Evolutionary conservation across 441 rosid species (phyloP).

Genomic region (Geranium incanum): DNA sequence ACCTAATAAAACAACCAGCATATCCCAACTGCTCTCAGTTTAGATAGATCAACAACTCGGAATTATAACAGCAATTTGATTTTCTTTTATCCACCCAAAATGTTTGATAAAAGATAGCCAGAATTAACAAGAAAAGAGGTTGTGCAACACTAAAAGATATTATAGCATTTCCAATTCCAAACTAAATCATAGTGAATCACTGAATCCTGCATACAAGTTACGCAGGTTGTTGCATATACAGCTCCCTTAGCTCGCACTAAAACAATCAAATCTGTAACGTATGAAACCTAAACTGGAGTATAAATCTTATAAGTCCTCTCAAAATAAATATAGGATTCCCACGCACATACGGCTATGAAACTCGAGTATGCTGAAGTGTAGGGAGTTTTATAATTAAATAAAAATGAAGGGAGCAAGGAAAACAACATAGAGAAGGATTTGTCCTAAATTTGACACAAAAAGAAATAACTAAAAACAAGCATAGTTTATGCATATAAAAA

Average conservation of each 20-base stretch:
- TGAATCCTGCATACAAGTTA: not conserved
- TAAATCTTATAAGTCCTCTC: not conserved
- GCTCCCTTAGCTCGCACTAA: constrained; percentile 1
- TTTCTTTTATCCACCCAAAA: not conserved
- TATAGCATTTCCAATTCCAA: not conserved
- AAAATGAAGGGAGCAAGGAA: not conserved
- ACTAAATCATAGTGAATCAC: not conserved
- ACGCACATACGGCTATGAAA: not conserved
- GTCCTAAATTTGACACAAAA: not conserved
- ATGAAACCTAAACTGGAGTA: not conserved
- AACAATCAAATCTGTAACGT: not conserved
- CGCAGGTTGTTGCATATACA: not conserved
- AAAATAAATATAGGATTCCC: not conserved
- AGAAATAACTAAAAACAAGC: not conserved
- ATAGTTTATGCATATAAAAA: not conserved
- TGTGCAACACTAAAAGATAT: not conserved
- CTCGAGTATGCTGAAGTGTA: not conserved
- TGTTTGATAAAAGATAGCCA: not conserved
- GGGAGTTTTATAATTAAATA: not conserved
- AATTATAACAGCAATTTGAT: not conserved
- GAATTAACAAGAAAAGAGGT: not conserved
- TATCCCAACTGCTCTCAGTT: not conserved
- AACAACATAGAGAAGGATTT: not conserved
- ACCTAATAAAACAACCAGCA: not conserved
- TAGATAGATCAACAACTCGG: not conserved